Base-by-base conservation (phyloP, 257 asterid species). In the Schizonepeta tenuifolia region DNA sequence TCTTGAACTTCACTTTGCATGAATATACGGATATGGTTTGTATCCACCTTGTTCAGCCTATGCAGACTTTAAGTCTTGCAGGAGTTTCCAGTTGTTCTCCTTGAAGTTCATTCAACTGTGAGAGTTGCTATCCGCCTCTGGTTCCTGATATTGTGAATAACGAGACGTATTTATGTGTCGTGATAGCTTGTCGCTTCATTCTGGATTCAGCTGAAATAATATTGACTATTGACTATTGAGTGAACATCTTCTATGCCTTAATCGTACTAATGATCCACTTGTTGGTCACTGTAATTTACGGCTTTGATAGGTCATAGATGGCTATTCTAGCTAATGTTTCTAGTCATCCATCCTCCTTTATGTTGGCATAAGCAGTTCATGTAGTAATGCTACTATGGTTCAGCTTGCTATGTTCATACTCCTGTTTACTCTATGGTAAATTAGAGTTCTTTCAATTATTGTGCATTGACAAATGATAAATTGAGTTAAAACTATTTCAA, bases 31-130 rank as follows among this genome's bases (percentile, higher is more conserved):
- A 40, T 33, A 33, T 60, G 43, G 58, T 44, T 56, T 43, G 44
- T 17, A 60, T 72, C 64, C 57, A 41, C 70, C 75, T 69, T 33
- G 69, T 58, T 75, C 70, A 49, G 26, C 18, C 55, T 58, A 31
- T 57, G 57, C 36, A 46, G 26, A 47, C 13, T 67, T 55, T 11
- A 65, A 43, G 8, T 18, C 24, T 46, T 2, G 33, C 40, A 14
- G 40, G 33, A 8, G 49, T 60, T 61, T 54, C 65, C 50, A 40
- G 43, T 53, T 12, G 26, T 36, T 57, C 15, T 38, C 17, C 49
- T 56, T 15, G 71, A 41, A 56, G 17, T 58, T 49, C 18, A 21
- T 58, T 44, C 21, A 65, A 60, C 38, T 49, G 44, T 15, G 70
- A 35, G 15, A 64, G 17, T 60, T 46, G 53, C 58, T 56, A 67